Evolutionary conservation across 768 basidiomycete genomes (phyloP), one percentile per base, ranked within the genome.

Genomic region (Podaxis sp.): DNA sequence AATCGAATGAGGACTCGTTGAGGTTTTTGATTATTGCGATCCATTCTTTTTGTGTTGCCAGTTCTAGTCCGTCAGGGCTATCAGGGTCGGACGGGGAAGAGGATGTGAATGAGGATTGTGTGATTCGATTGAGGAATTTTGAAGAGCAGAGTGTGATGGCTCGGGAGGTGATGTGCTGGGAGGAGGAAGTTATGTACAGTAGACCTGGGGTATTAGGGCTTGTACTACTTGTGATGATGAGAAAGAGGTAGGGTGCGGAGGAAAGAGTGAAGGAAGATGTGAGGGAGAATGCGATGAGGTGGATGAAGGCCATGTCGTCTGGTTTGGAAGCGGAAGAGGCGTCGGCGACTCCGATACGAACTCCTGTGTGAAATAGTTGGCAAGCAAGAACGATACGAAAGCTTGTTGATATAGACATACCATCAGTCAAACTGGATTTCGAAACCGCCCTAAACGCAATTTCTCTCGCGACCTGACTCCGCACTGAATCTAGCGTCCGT

Each of bases 121-220:
- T 70, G 30, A 90, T 73, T 12, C 88, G 81, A 2, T 86, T 86
- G n/a, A 88, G 75, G 69, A 93, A 89, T 70, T 91, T 91, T 38
- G 88, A 82, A 57, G 78, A 78, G 13, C 82, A 79, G 57, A 92
- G 83, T 7, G 90, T 80, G 26, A 84, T 79, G 0, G 89, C 89
- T 22, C 88, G 84, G 56, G 87, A 83, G n/a, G 91, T 80, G 55
- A 83, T 81, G 8, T 82, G 80, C 11, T 76, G 73, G 1, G 82
- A 79, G 6, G 87, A 84, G 8, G 84, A 84, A 54, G 80, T 82
- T 58, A 92, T 77, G 58, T 91, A 76, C 12, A 92, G 76, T 2
- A 80, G 77, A 64, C 82, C 83, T 2, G 78, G 44, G 63, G 65
- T 73, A 15, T 67, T 64, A 1, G 58, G n/a, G 24, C 2, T 64